Evolutionary conservation across 345 rosid genomes (phyloP), one percentile per base, ranked within the genome.

Genomic region (Syzygium grande): DNA sequence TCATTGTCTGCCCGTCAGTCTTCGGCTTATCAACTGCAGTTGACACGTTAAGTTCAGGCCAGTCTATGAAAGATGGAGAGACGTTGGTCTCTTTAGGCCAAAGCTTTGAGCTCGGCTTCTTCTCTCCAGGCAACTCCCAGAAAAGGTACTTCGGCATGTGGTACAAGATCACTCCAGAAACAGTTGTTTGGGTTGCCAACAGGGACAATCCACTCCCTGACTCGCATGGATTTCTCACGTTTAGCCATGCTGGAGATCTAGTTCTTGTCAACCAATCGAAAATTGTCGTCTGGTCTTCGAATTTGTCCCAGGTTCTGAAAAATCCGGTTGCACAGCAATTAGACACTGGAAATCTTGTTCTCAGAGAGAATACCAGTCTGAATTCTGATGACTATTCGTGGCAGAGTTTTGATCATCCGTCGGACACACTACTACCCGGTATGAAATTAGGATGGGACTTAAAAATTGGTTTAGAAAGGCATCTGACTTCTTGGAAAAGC

Each of bases 171-270:
- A 38, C 89, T 13, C 46, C 15, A 0, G 86, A 15, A 84, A 73
- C 80, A 4, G 87, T 89, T 22, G 94, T 91, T 19, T 92, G 95
- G 93, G 92, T 93, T 7, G 93, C 94, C n/a, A 92, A 93, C 43
- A 92, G 93, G 87, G 90, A 90, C 46, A 5, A 41, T 22, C 92
- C 94, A 15, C 68, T 92, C 10, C 23, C 84, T 9, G 58, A 85
- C 17, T 61, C 89, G 13, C 30, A 90, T 10, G 92, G 79, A 7
- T 79, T 9, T 17, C 84, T 93, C 83, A 87, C 87, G 49, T 89
- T 91, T 86, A 59, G 27, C 25, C 30, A 61, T 68, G 63, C 86
- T 5, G 88, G 84, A 51, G 77, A 73, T 55, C 46, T 93, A n/a
- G 83, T 41, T 46, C 87, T 90, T 63, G 52, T 86, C 43, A 87